phyloP scores from a whole-genome alignment of 371 early-diverging fungal species.

The Mucor piriformis region DNA sequence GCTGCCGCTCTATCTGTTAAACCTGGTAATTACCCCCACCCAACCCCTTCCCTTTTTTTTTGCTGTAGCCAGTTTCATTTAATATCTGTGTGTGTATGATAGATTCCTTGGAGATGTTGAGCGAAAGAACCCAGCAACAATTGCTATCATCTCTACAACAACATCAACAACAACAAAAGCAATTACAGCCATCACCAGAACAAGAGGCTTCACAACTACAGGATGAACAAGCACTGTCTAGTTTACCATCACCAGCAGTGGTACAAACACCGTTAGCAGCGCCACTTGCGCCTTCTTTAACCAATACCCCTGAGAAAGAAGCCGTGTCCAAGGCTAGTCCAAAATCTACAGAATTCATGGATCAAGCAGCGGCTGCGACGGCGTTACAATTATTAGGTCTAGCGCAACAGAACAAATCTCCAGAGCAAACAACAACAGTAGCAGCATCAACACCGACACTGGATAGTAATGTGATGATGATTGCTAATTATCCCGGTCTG shows the following conservation, averaged over 20 bases:
- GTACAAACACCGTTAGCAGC: not conserved
- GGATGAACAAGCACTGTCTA: not conserved
- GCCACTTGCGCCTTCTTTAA: not conserved
- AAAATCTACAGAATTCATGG: constrained; percentile 21
- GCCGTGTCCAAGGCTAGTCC: not conserved
- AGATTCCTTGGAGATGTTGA: constrained; percentile 7
- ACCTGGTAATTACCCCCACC: constrained; percentile 26
- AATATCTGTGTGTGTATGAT: no score
- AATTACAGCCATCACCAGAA: not conserved
- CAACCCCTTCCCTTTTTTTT: not conserved
- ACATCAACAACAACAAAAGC: constrained; percentile 4
- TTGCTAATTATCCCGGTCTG: constrained; percentile 6
- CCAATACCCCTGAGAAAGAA: not conserved
- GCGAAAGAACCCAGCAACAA: constrained; percentile 11
- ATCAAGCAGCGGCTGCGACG: constrained; percentile 33
- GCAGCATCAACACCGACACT: constrained; percentile 1
- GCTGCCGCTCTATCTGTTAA: constrained; percentile 43
- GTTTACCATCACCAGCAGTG: not conserved
- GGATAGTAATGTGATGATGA: constrained; percentile 18
- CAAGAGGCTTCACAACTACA: constrained; percentile 8
- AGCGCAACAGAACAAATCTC: constrained; percentile 19
- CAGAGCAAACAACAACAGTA: not conserved
- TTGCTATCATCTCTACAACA: constrained; percentile 11
- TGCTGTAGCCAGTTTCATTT: not conserved
- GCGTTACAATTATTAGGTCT: constrained; percentile 25